Conservation (phyloP, 2,329 filamentous ascomycete species). For the Microsporum canis region DNA sequence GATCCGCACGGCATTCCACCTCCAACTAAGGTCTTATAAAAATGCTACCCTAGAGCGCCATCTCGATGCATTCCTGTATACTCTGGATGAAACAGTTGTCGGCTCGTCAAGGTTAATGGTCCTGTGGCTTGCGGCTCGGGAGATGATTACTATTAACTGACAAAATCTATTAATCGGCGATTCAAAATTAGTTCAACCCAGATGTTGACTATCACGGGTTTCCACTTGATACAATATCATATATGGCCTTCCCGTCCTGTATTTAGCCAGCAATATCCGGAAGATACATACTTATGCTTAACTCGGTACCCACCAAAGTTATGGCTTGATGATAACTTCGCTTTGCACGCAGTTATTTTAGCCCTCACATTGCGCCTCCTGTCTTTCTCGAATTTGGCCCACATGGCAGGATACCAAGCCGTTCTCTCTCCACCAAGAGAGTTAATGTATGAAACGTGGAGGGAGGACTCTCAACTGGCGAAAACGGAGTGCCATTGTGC, state of each 20-base stretch:
- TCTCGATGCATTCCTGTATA: background rate
- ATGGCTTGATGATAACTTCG: background rate
- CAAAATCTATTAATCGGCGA: background rate
- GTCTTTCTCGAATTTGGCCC: background rate
- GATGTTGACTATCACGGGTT: background rate
- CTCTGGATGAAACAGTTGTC: background rate
- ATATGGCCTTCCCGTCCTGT: background rate
- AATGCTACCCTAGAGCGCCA: background rate
- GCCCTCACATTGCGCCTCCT: background rate
- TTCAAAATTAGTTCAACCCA: background rate
- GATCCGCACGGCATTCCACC: background rate
- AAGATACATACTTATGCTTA: background rate
- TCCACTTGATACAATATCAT: background rate
- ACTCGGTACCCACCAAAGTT: background rate
- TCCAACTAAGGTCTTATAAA: background rate
- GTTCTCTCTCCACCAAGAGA: background rate
- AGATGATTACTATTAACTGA: background rate
- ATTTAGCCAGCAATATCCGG: too few species aligned
- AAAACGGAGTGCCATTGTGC: background rate
- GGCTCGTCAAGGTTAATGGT: background rate
- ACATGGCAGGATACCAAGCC: background rate
- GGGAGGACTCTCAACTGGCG: background rate
- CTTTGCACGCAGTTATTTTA: background rate
- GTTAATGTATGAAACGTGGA: background rate
- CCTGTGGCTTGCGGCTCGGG: background rate